Conservation (phyloP, 768 basidiomycete species). For the Kondoa subrosea region DNA sequence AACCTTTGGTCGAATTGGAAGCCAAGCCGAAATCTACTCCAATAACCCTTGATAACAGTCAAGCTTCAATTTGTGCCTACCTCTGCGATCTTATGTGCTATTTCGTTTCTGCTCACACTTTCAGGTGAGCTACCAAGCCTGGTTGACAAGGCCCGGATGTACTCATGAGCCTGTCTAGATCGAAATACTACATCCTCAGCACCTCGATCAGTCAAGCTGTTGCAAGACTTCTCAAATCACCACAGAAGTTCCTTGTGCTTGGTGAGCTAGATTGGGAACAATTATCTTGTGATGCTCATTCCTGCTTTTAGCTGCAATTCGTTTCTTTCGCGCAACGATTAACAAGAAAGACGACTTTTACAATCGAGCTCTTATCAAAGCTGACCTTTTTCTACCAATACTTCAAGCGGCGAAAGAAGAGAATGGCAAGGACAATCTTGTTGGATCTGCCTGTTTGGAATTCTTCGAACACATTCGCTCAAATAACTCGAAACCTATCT, state of each 20-base stretch:
- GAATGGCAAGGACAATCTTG: conserved; percentile 50
- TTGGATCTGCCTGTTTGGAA: conserved; percentile 89
- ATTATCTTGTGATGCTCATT: neutral
- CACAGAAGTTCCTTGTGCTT: conserved; percentile 82
- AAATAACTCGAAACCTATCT: conserved; percentile 26
- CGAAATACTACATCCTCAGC: conserved; percentile 75
- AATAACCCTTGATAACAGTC: conserved; percentile 38
- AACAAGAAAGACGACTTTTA: conserved; percentile 47
- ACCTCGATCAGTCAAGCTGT: conserved; percentile 56
- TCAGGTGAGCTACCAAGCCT: conserved; percentile 40
- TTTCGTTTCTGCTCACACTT: conserved; percentile 72
- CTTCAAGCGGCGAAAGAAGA: conserved; percentile 56
- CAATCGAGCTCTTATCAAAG: conserved; percentile 65
- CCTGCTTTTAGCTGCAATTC: conserved; percentile 54
- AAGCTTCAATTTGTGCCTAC: conserved; percentile 54
- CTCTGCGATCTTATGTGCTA: conserved; percentile 80
- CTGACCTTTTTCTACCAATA: conserved; percentile 66
- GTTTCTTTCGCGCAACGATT: conserved; percentile 73
- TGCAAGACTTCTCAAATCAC: conserved; percentile 56
- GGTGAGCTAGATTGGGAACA: conserved; percentile 42
- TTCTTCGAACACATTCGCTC: conserved; percentile 86
- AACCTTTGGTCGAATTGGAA: conserved; percentile 51
- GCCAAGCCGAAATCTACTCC: neutral
- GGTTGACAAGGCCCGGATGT: neutral
- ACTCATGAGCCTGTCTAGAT: neutral